Base-by-base conservation (phyloP, 306 rosid species). In the Ammopiptanthus mongolicus region DNA sequence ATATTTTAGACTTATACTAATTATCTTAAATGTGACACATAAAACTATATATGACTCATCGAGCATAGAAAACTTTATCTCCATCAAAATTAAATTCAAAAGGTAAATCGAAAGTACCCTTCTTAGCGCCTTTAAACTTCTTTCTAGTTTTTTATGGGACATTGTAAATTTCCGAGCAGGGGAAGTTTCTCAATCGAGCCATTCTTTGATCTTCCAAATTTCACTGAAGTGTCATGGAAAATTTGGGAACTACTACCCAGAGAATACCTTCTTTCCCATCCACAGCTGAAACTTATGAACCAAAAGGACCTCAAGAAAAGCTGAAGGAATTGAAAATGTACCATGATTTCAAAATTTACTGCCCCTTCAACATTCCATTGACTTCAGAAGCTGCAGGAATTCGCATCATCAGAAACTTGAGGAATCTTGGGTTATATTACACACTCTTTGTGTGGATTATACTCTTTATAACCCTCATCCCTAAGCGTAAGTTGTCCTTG, bases 381-480 rank as follows among this genome's bases (percentile, higher is more conserved):
- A 84, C 86, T 51, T 63, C 86, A 8, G 95, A 87, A 84, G 76
- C 86, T 3, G 86, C 88, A 0, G 85, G 86, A 0, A 22, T 74
- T 15, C 75, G 92, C 6, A 65, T 90, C 42, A 73, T 70, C 18
- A 44, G 64, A 73, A 90, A 87, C 84, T 37, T 85, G 14, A 72
- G 63, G 31, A 76, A 80, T 53, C 84, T 71, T 3, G 85, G 87
- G 39, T 41, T 82, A 47, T 86, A 85, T 15, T 87, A 90, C 81
- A 13, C 78, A 0, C 81, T 80, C 15, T 90, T 90, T 61, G 64
- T 90, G 21, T 87, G 92, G 92, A 76, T 83, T 76, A 80, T 84
- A 66, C 96, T 87, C 78, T 87, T 84, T 81, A 74, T 87, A 52
- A 75, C 81, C 28, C 88, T 87, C 13, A 78, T 90, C 6, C 92